Conservation (phyloP, 768 basidiomycete species). For the Dentipellis fragilis region DNA sequence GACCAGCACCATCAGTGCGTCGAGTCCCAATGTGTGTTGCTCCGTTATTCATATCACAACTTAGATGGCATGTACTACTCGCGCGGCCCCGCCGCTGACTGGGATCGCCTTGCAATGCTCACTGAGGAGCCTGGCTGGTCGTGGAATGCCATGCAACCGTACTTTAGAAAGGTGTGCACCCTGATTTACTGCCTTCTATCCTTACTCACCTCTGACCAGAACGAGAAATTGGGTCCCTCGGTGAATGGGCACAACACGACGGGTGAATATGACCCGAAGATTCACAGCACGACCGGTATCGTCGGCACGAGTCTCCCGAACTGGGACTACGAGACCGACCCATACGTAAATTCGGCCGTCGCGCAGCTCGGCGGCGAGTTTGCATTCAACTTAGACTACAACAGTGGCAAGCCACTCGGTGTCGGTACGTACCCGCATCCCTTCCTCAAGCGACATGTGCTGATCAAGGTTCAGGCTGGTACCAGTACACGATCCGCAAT, state of each 20-base stretch:
- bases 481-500: not conserved
- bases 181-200: not conserved
- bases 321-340: conserved; percentile 16
- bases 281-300: conserved; percentile 26
- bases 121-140: conserved; percentile 20
- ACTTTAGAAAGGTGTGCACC: conserved; percentile 4
- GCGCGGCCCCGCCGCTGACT: conserved; percentile 18
- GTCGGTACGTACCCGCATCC: conserved; percentile 21
- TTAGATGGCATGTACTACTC: conserved; percentile 20
- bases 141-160: not conserved
- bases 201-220: conserved; percentile 14
- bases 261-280: conserved; percentile 26
- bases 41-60: not conserved
- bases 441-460: too few relatives aligned
- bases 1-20: conserved; percentile 1
- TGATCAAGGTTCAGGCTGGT: not conserved
- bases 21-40: not conserved
- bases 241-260: conserved; percentile 28
- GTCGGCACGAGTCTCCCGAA: conserved; percentile 16
- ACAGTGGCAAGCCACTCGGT: conserved; percentile 32
- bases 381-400: conserved; percentile 31
- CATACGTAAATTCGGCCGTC: conserved; percentile 26
- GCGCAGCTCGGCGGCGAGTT: conserved; percentile 25
- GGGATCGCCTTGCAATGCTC: conserved; percentile 16
- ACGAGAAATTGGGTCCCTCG: conserved; percentile 27